Percentiles rank a stretch among this genome's conserved stretches.
Evolutionary conservation across 768 basidiomycete genomes (phyloP).

Genomic region (Termitomyces titanicus): DNA sequence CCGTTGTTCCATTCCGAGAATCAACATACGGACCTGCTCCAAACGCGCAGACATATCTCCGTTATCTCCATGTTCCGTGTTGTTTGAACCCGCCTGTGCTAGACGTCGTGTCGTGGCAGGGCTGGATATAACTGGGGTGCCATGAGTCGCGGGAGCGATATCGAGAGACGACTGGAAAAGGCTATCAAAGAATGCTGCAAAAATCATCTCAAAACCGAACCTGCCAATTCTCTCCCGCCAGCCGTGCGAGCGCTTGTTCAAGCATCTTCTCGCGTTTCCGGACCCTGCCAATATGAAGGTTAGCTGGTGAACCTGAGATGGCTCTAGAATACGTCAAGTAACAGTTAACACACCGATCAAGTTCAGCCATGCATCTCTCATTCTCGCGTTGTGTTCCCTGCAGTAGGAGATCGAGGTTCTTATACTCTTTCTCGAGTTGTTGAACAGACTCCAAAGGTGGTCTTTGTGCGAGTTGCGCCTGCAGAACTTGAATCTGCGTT

Average conservation of each 20-base stretch:
- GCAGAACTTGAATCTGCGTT: slow-evolving; percentile 57
- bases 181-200: neutral
- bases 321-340: neutral
- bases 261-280: slow-evolving; percentile 74
- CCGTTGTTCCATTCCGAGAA: slow-evolving; percentile 21
- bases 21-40: slow-evolving; percentile 18
- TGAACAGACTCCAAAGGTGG: slow-evolving; percentile 69
- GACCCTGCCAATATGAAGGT: slow-evolving; percentile 30
- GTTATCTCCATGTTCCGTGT: slow-evolving; percentile 1
- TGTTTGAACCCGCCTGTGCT: slow-evolving; percentile 8
- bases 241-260: slow-evolving; percentile 64
- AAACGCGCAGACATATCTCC: slow-evolving; percentile 9
- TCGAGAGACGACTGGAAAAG: slow-evolving; percentile 27
- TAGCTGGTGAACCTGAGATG: too few species aligned
- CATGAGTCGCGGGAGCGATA: slow-evolving; percentile 22
- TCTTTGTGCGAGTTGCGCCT: slow-evolving; percentile 61
- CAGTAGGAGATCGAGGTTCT: slow-evolving; percentile 70
- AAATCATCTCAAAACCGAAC: slow-evolving; percentile 30
- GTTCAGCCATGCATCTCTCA: slow-evolving; percentile 77
- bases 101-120: slow-evolving; percentile 30
- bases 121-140: slow-evolving; percentile 25
- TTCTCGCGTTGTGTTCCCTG: slow-evolving; percentile 85
- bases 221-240: slow-evolving; percentile 85
- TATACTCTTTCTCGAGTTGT: slow-evolving; percentile 66
- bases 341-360: slow-evolving; percentile 56